Evolutionary conservation across 306 rosid genomes (phyloP), one percentile per base, ranked within the genome.

Genomic region (Benincasa hispida): DNA sequence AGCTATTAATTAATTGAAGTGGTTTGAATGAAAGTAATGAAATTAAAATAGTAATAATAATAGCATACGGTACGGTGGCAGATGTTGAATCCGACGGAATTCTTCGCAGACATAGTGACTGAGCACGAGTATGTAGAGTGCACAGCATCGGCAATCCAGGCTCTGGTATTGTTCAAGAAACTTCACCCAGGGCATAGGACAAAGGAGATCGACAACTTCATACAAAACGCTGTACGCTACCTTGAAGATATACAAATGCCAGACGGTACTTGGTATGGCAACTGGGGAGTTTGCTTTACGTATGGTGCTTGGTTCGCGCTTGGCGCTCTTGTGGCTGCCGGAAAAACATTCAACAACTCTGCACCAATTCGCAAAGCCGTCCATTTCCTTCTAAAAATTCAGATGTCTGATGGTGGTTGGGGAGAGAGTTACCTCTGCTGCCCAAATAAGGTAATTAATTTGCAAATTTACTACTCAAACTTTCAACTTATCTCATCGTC

Each of bases 361-460:
- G 35, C 66, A 60, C 67, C 92, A 15, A 82, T 87, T 41, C 86
- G 89, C 11, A 91, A 78, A 74, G 91, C 79, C 1, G 87, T 86
- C 1, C 19, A 79, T 1, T 91, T 91, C 81, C 78, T 91, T 27
- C 89, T 91, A 24, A 37, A 37, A 18, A 32, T 75, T 15, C 93
- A 87, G 25, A 81, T 79, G 34, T 81, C 85, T 0, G 82, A 91
- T 25, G 96, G 96, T 48, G 96, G 96, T 0, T 91, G 96, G 96
- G 93, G 88, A 8, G 96, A 91, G 58, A 87, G 93, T 39, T 86
- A 87, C 69, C 82, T 86, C 48, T 91, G 90, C 41, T 68, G 90
- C 53, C 89, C 88, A 0, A 65, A 78, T 78, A 84, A 86, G 87
- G 91, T 88, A 50, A 32, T 32, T 32, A 6, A n/a, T 8, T 6